Evolutionary conservation across 2,329 filamentous ascomycete genomes (phyloP), one percentile per base, ranked within the genome.

Genomic region (Pseudocercospora fuligena): DNA sequence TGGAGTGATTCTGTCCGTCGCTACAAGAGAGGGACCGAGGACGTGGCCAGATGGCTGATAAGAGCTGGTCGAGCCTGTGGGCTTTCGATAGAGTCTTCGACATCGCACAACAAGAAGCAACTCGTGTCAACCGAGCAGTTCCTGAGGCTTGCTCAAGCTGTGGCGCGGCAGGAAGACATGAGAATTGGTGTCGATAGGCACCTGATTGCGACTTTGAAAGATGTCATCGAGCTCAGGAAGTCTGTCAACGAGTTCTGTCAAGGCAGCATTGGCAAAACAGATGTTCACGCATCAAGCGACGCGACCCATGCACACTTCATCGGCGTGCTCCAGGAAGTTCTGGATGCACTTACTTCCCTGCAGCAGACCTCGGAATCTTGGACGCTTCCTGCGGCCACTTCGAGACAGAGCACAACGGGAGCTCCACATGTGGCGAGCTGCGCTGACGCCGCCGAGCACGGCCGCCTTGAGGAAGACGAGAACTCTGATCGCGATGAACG

Each of bases 21-120:
- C 40, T 63, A 57, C 49, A 63, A 63, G 51, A 25, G 19, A n/a
- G 61, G 61, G 11, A 63, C 61, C 6, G 27, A 63, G n/a, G 46
- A 40, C 16, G 40, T 63, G 16, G 61, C 29, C 25, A 33, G 43
- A 57, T 63, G 61, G 61, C 51, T 63, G 27, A 21, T 40, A n/a
- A 57, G 53, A 16, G 11, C 49, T 21, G 61, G 29, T 14, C 47
- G 61, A 27, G 43, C 51, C 25, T 63, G 61, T 27, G 61, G 61
- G 46, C 27, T 49, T 25, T 27, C 27, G 40, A 12, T 63, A 19
- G 31, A 56, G 8, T 23, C 49, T 6, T 12, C 19, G 8, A 56
- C 12, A 25, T 54, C 51, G 19, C 33, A 9, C 23, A 49, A 33
- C 47, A 27, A 56, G n/a, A 56, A 46, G 21, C 23, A 63, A 43